These are phyloP conservation scores for Rubia balearica DNA, from an alignment of 305 asterid genomes.

Conservation along the genomic window DNA sequence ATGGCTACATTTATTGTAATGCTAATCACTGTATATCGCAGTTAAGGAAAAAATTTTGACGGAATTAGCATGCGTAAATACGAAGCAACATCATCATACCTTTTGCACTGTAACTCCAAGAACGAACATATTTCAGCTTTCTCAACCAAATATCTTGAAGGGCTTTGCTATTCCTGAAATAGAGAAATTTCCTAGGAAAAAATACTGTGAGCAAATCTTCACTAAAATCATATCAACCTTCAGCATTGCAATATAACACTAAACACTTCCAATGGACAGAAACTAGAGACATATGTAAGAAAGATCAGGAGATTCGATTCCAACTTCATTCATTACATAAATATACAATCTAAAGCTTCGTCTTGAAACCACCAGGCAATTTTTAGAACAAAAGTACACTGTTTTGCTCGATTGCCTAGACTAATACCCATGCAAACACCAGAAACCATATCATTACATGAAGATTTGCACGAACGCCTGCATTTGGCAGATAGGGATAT, in stretches of 20 bases:
- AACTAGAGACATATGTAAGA: neutral
- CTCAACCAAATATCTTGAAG: neutral
- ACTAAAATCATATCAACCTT: neutral
- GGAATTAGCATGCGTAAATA: no score
- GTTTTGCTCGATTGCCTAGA: neutral
- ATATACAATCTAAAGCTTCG: neutral
- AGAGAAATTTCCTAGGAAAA: neutral
- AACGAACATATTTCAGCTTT: neutral
- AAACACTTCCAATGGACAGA: neutral
- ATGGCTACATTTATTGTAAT: conserved; percentile 20
- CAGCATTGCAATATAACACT: neutral
- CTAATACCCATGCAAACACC: conserved; percentile 2
- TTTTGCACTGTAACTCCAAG: neutral
- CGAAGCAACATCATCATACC: no score
- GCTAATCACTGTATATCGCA: conserved; percentile 1
- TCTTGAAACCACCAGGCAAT: neutral
- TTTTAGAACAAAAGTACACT: neutral
- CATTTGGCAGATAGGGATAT: conserved; percentile 38
- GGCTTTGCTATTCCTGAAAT: neutral
- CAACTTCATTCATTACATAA: neutral
- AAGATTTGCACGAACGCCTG: neutral
- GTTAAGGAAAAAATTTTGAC: neutral
- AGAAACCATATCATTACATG: neutral
- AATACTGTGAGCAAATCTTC: neutral
- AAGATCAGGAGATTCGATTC: neutral